These are phyloP conservation scores for Hondaea fermentalgiana DNA, from an alignment of 108 stramenopile genomes.

Conservation along the genomic window DNA sequence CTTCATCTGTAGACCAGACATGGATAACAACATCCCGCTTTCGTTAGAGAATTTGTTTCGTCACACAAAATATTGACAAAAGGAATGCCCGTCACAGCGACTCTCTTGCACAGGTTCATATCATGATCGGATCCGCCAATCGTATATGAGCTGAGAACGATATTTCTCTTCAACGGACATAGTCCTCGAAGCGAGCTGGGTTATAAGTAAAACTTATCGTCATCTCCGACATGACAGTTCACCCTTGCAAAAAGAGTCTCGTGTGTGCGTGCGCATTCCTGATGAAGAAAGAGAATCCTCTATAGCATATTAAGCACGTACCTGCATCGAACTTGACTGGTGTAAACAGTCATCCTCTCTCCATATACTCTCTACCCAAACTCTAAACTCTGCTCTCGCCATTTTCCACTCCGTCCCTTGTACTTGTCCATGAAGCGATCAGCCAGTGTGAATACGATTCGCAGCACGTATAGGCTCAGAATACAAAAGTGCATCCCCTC, in stretches of 20 bases:
- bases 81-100: no score
- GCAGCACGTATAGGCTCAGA: not conserved
- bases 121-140: not conserved
- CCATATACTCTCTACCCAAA: no score
- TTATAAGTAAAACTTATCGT: slow-evolving; percentile 11
- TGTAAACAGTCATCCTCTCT: no score
- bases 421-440: not conserved
- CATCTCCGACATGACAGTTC: not conserved
- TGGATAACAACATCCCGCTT: no score
- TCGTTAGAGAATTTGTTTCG: no score
- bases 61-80: no score
- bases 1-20: not conserved
- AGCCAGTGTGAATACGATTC: not conserved
- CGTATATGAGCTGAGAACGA: slow-evolving; percentile 4
- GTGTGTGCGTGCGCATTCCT: not conserved
- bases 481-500: not conserved
- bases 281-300: not conserved
- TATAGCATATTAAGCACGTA: no score
- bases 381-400: no score
- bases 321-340: no score
- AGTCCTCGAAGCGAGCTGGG: slow-evolving; percentile 9
- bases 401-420: no score
- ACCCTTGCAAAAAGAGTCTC: not conserved
- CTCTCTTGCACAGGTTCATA: no score
- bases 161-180: slow-evolving; percentile 5